Conservation (phyloP, 192 early-diverging fungal species). For the Backusella tuberculispora region DNA sequence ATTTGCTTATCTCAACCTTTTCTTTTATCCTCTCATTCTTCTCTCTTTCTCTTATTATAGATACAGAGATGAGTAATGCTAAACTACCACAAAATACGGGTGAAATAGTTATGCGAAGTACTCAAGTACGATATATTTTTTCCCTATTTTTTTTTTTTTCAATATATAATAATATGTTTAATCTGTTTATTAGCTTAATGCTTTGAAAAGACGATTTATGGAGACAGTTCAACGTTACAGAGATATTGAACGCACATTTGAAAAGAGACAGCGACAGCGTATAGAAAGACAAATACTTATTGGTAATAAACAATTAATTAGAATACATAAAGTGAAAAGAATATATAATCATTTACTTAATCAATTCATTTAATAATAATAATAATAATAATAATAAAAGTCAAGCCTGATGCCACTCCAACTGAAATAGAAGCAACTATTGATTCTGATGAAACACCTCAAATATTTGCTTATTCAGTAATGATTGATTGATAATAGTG, state of each 20-base stretch:
- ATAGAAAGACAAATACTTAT: slow-evolving; percentile 82
- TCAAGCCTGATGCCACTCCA: slow-evolving; percentile 75
- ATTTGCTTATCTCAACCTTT: neutral
- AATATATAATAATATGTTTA: slow-evolving; percentile 19
- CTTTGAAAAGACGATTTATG: slow-evolving; percentile 59
- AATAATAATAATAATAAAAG: slow-evolving; percentile 50
- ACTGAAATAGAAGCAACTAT: slow-evolving; percentile 72
- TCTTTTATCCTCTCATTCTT: slow-evolving; percentile 13
- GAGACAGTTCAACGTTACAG: slow-evolving; percentile 74
- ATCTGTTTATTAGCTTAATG: slow-evolving; percentile 44
- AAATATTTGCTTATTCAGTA: slow-evolving; percentile 82
- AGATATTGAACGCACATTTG: slow-evolving; percentile 70
- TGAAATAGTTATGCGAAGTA: neutral
- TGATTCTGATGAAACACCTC: slow-evolving; percentile 66
- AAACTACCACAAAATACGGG: slow-evolving; percentile 11
- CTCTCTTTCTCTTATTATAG: neutral
- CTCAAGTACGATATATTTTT: neutral
- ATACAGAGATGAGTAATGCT: slow-evolving; percentile 8
- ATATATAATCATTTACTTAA: neutral
- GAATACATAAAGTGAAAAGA: too few relatives aligned
- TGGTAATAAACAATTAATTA: slow-evolving; percentile 48
- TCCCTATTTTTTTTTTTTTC: neutral
- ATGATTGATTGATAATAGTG: neutral
- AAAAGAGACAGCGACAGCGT: slow-evolving; percentile 78
- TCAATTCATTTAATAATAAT: slow-evolving; percentile 30